Base-by-base conservation (phyloP, 164 flowering plant species). In the Vitis labrusca region DNA sequence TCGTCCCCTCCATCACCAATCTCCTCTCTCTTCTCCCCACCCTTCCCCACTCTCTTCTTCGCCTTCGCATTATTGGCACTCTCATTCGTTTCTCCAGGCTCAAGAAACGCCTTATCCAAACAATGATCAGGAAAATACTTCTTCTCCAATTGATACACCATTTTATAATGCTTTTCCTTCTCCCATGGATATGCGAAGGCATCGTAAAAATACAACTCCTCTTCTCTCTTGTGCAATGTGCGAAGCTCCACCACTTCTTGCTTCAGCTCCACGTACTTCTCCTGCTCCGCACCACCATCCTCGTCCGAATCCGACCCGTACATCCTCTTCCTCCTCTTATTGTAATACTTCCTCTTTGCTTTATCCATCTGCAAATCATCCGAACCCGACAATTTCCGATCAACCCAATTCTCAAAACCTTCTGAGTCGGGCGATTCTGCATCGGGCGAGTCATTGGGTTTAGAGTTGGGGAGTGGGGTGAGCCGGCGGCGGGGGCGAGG, bases 101-200 rank as follows among this genome's bases (percentile, higher is more conserved):
- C 87, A 9, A 91, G 73, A 86, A 95, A 95, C 0, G 99, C 99
- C 85, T 89, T 90, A 65, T 93, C 98, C 0, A 93, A 76, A 66
- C 97, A 78, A 57, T 95, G 94, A 64, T 89, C 92, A 59, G 98
- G 99, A 74, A 88, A 93, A 69, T 84, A 95, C 83, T 95, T 95
- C 91, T 95, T 95, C 83, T 95, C 98, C 85, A 95, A 75, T 72
- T 91, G 94, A 78, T 95, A 90, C 48, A 93, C 96, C 99, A 95
- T 95, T 82, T 80, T 84, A 54, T 95, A 95, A 79, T 95, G 98
- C 86, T 93, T 95, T 57, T 90, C 94, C 77, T 91, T 91, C 84
- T 95, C 99, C 99, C 98, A 95, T 0, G 98, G 99, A 74, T 80
- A 91, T 1, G 94, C 86, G 70, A 95, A 90, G 0, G 89, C 61